Evolutionary conservation across 1,284 basidiomycete genomes (phyloP).

Genomic region (Termitomyces sp.): DNA sequence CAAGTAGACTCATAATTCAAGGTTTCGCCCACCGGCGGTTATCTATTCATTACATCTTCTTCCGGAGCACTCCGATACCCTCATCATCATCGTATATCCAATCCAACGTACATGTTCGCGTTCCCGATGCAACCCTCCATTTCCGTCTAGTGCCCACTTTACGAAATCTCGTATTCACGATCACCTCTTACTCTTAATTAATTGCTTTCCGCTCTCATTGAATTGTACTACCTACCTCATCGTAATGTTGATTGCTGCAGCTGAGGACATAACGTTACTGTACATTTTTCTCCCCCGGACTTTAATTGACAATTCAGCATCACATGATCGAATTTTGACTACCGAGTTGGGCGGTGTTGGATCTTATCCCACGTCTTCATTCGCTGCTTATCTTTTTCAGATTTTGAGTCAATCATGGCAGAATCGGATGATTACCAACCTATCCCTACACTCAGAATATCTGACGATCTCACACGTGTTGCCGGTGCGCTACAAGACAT

Average conservation of each 20-base stretch:
- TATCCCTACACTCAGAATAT: constrained; percentile 26
- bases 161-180: constrained; percentile 16
- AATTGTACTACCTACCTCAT: constrained; percentile 21
- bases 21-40: background rate
- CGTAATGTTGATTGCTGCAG: constrained; percentile 14
- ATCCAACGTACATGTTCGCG: constrained; percentile 12
- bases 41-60: constrained; percentile 5
- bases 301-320: background rate
- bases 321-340: constrained; percentile 10
- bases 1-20: constrained; percentile 13
- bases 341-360: constrained; percentile 4
- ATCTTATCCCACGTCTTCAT: constrained; percentile 14
- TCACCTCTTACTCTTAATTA: constrained; percentile 11
- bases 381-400: constrained; percentile 11
- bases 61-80: constrained; percentile 13
- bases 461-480: constrained; percentile 36
- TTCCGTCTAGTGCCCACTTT: constrained; percentile 7
- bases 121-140: constrained; percentile 9
- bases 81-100: constrained; percentile 17
- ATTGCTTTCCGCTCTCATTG: constrained; percentile 11
- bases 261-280: constrained; percentile 3
- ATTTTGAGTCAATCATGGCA: constrained; percentile 16
- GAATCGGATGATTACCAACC: constrained; percentile 23
- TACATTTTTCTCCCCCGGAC: background rate
- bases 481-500: constrained; percentile 40